Evolutionary conservation across 495 filamentous ascomycete species (phyloP).

Genomic region (Sphaerosporella brunnea): DNA sequence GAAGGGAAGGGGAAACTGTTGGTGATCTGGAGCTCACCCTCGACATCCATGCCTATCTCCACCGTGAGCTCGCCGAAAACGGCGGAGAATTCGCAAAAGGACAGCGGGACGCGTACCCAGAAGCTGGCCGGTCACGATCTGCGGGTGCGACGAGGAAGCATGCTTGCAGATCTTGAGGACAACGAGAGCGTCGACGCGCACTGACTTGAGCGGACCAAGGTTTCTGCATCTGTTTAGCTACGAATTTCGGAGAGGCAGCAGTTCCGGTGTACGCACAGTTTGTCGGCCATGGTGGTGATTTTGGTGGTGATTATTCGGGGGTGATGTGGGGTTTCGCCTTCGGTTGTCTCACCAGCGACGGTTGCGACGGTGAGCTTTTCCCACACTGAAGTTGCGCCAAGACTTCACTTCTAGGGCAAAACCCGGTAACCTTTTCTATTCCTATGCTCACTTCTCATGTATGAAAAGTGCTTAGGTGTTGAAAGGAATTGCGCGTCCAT

Average conservation of each 20-base stretch:
- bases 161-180: slow-evolving; percentile 75
- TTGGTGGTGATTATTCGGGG: background rate
- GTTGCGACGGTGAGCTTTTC: slow-evolving; percentile 12
- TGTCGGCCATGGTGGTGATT: slow-evolving; percentile 14
- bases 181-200: slow-evolving; percentile 67
- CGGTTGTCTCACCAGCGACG: slow-evolving; percentile 4
- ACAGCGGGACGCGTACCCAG: slow-evolving; percentile 11
- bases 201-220: slow-evolving; percentile 41
- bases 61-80: slow-evolving; percentile 32
- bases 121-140: slow-evolving; percentile 24
- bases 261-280: slow-evolving; percentile 7
- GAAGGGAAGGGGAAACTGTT: slow-evolving; percentile 91
- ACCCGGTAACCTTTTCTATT: background rate
- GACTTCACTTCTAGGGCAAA: slow-evolving; percentile 12
- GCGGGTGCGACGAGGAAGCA: slow-evolving; percentile 22
- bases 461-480: no score
- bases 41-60: slow-evolving; percentile 78
- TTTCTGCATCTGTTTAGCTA: no score
- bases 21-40: slow-evolving; percentile 70
- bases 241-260: no score
- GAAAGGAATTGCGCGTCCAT: no score
- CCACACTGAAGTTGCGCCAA: slow-evolving; percentile 20
- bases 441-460: no score
- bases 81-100: background rate
- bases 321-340: slow-evolving; percentile 16